phyloP scores from a whole-genome alignment of 2,329 filamentous ascomycete species.

The Botrytis deweyae region DNA sequence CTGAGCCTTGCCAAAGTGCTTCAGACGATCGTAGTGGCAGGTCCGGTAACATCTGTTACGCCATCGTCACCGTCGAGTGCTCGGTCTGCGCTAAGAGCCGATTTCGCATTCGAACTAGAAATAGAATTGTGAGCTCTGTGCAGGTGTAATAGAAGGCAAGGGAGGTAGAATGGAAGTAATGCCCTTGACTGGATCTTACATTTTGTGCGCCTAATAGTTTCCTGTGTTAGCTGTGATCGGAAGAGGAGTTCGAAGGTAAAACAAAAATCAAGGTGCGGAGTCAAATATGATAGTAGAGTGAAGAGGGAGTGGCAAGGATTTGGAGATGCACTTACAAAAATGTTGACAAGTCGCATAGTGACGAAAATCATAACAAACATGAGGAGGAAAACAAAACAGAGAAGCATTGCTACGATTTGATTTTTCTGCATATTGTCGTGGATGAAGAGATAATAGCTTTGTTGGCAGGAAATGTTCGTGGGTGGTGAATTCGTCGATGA shows the following conservation, averaged over 20 bases:
- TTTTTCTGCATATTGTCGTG: conserved; percentile 13
- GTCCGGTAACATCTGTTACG: neutral
- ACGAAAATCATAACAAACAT: conserved; percentile 11
- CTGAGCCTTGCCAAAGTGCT: neutral
- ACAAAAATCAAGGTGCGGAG: neutral
- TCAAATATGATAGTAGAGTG: no score
- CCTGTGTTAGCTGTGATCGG: neutral
- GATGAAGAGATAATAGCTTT: neutral
- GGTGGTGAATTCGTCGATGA: neutral
- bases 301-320: neutral
- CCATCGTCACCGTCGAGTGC: neutral
- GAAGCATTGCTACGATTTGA: conserved; percentile 4
- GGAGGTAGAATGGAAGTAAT: neutral
- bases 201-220: neutral
- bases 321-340: neutral
- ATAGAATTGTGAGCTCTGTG: neutral
- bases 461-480: neutral
- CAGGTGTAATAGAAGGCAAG: neutral
- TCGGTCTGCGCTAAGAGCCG: neutral
- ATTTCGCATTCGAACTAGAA: neutral
- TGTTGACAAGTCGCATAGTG: conserved; percentile 15
- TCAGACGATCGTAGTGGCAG: neutral
- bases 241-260: no score
- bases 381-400: conserved; percentile 15
- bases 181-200: neutral